Conservation (phyloP, 345 rosid genomes). For the Sapria himalayana region DNA sequence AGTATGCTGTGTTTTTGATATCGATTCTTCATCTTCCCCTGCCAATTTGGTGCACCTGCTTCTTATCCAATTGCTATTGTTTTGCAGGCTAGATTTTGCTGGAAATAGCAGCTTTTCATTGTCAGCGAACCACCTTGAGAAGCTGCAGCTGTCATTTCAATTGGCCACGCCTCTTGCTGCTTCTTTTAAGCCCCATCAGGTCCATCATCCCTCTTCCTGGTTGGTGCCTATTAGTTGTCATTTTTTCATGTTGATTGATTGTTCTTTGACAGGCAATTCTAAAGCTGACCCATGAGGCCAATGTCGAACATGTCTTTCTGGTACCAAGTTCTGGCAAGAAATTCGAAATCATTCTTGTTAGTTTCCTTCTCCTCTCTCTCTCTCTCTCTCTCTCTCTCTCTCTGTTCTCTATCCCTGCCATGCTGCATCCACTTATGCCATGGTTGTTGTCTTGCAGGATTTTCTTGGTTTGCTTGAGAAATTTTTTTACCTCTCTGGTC, state of each 20-base stretch:
- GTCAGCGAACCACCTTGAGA: constrained; percentile 92
- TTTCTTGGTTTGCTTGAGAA: constrained; percentile 87
- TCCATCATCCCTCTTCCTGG: constrained; percentile 11
- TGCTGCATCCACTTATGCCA: no score
- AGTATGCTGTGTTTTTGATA: constrained; percentile 30
- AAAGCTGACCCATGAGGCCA: constrained; percentile 67
- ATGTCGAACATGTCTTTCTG: constrained; percentile 71
- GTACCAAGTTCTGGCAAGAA: constrained; percentile 52
- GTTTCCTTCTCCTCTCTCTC: constrained; percentile 12
- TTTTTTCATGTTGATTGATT: constrained; percentile 7
- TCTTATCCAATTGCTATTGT: constrained; percentile 1
- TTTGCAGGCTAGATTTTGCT: constrained; percentile 49
- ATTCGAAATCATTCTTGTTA: constrained; percentile 68
- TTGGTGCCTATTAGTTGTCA: constrained; percentile 1
- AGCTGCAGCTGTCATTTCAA: constrained; percentile 53
- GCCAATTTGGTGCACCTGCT: background rate
- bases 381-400: constrained; percentile 1
- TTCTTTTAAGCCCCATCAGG: constrained; percentile 92
- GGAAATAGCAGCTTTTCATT: constrained; percentile 37
- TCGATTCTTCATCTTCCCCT: background rate
- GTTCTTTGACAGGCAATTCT: constrained; percentile 56
- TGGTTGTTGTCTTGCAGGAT: constrained; percentile 37
- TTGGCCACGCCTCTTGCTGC: constrained; percentile 46
- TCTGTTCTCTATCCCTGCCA: background rate
- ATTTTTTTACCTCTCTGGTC: constrained; percentile 80